These are phyloP conservation scores for Collybiopsis confluens DNA, from an alignment of 768 basidiomycete species.

Conservation along the genomic window DNA sequence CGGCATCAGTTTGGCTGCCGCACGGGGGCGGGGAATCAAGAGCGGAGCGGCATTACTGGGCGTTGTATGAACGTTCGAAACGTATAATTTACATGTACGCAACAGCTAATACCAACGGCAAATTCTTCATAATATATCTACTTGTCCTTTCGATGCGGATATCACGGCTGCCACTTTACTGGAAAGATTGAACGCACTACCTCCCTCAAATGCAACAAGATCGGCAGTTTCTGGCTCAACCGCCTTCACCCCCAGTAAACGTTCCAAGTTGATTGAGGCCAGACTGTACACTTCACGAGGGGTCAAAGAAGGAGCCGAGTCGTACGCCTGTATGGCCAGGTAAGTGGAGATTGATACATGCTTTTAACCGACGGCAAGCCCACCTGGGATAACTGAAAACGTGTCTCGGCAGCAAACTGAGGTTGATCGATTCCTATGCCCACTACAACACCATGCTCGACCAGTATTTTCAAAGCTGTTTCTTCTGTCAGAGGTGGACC, in stretches of 20 bases:
- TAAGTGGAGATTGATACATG: not conserved
- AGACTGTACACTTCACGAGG: slow-evolving; percentile 41
- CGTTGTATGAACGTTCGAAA: slow-evolving; percentile 37
- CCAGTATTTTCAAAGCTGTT: slow-evolving; percentile 57
- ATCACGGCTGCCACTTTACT: slow-evolving; percentile 56
- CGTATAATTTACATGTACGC: slow-evolving; percentile 4
- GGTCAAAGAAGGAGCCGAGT: slow-evolving; percentile 25
- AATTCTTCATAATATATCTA: slow-evolving; percentile 39
- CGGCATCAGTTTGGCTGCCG: slow-evolving; percentile 71
- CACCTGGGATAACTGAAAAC: slow-evolving; percentile 1
- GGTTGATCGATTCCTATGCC: slow-evolving; percentile 64
- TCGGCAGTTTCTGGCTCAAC: slow-evolving; percentile 42
- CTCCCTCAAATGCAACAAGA: slow-evolving; percentile 58
- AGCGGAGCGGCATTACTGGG: slow-evolving; percentile 65
- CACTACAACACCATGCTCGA: slow-evolving; percentile 75
- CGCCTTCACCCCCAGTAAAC: slow-evolving; percentile 20
- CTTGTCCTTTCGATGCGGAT: slow-evolving; percentile 42
- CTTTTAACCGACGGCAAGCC: not conserved
- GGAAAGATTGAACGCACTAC: slow-evolving; percentile 49
- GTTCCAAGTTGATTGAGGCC: slow-evolving; percentile 3
- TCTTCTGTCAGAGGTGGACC: slow-evolving; percentile 71
- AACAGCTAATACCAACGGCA: slow-evolving; percentile 20
- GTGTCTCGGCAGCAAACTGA: slow-evolving; percentile 27
- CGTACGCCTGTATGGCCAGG: not conserved
- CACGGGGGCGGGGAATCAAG: slow-evolving; percentile 65